Evolutionary conservation across 805 yeast genomes (phyloP).

Genomic region (Kodamaea hsintzibuensis): DNA sequence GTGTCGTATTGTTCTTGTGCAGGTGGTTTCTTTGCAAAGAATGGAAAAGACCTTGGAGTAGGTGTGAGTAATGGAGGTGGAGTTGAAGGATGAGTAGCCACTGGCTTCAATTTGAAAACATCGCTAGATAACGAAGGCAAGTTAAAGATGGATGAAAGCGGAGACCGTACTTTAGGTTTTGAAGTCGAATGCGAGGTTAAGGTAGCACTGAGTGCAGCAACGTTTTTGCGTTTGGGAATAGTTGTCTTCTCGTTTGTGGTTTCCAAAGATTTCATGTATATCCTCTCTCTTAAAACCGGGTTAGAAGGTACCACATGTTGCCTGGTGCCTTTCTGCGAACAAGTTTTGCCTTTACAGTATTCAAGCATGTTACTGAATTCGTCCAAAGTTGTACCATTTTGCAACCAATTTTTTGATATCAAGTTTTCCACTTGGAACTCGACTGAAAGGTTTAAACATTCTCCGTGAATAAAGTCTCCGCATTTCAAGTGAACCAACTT

Average conservation of each 20-base stretch:
- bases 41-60: conserved; percentile 13
- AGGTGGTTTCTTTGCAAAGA: neutral
- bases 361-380: neutral
- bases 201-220: neutral
- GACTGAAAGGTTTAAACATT: conserved; percentile 48
- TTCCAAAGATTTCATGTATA: conserved; percentile 1
- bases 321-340: neutral
- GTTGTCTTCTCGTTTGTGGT: neutral
- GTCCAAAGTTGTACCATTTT: neutral
- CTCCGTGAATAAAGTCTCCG: conserved; percentile 58
- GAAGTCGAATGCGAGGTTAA: neutral
- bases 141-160: neutral
- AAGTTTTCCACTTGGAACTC: conserved; percentile 10
- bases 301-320: conserved; percentile 3
- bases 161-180: neutral
- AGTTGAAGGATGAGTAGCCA: conserved; percentile 18
- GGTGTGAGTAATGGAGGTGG: conserved; percentile 23
- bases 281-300: neutral
- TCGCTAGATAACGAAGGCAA: neutral
- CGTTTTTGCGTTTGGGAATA: neutral
- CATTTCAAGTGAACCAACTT: conserved; percentile 51
- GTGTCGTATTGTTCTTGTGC: neutral
- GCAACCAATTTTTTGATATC: neutral
- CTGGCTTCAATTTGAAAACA: neutral
- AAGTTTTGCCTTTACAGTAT: conserved; percentile 1